Evolutionary conservation across 1,284 basidiomycete species (phyloP).

Genomic region (Tylopilus sp.): DNA sequence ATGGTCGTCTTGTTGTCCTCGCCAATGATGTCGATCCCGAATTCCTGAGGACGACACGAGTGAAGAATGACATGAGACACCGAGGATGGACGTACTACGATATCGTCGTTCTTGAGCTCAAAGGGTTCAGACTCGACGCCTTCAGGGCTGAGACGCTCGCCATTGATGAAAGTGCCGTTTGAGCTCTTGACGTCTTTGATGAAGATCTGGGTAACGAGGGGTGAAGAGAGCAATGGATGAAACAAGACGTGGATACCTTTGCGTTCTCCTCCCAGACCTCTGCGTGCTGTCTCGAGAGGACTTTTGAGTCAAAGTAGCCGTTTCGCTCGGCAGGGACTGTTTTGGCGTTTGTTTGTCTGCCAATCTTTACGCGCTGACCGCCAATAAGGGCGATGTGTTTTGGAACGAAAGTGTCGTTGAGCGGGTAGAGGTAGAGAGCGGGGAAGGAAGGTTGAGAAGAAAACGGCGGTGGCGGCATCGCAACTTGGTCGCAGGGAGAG

Average conservation of each 20-base stretch:
- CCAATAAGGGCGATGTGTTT: constrained; percentile 89
- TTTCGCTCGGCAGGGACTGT: constrained; percentile 93
- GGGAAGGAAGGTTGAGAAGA: constrained; percentile 45
- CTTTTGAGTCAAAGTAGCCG: constrained; percentile 97
- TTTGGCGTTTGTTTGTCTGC: constrained; percentile 97
- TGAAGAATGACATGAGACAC: background rate
- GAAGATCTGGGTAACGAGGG: constrained; percentile 62
- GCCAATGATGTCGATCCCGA: constrained; percentile 97
- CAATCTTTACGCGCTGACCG: constrained; percentile 84
- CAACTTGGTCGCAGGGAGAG: constrained; percentile 7
- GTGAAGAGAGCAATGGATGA: constrained; percentile 1
- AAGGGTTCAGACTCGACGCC: constrained; percentile 91
- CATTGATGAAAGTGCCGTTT: constrained; percentile 98
- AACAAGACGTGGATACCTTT: constrained; percentile 53
- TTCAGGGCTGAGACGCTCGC: constrained; percentile 87
- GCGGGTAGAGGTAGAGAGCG: constrained; percentile 87
- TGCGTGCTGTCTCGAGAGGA: constrained; percentile 92
- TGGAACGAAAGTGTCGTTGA: constrained; percentile 94
- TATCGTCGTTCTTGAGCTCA: constrained; percentile 93
- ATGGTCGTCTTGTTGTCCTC: constrained; percentile 99
- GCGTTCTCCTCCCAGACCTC: constrained; percentile 95
- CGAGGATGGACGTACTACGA: constrained; percentile 56
- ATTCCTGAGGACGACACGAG: constrained; percentile 64
- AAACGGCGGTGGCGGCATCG: constrained; percentile 44
- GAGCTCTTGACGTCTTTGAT: constrained; percentile 99